Evolutionary conservation across 805 yeast genomes (phyloP).

Genomic region (Sugiyamaella qingdaonensis): DNA sequence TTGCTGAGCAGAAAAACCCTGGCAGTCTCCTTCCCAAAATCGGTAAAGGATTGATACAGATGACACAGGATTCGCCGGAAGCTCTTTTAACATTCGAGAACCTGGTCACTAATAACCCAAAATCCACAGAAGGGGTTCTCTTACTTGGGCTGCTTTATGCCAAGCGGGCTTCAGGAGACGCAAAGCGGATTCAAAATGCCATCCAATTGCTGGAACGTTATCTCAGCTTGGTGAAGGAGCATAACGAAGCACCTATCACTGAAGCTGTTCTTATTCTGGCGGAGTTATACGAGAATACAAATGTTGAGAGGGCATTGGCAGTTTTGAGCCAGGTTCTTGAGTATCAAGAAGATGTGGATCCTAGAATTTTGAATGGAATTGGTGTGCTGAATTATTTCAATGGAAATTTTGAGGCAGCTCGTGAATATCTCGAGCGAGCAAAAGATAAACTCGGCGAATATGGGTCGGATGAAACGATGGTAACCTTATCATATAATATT

Average conservation of each 20-base stretch:
- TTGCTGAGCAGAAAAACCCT: conserved; percentile 43
- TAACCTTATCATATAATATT: conserved; percentile 61
- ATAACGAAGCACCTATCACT: conserved; percentile 50
- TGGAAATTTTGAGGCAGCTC: conserved; percentile 56
- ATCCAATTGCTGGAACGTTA: conserved; percentile 66
- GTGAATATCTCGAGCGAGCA: conserved; percentile 22
- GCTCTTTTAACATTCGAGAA: conserved; percentile 82
- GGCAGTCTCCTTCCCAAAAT: conserved; percentile 54
- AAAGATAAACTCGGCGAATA: conserved; percentile 14
- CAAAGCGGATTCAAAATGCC: conserved; percentile 42
- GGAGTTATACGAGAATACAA: conserved; percentile 61
- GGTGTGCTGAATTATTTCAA: conserved; percentile 77
- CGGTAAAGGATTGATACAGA: conserved; percentile 84
- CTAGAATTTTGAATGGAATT: conserved; percentile 68
- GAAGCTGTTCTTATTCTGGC: conserved; percentile 69
- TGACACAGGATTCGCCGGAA: conserved; percentile 62
- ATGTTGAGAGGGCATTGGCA: conserved; percentile 59
- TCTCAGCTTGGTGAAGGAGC: conserved; percentile 53
- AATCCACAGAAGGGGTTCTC: conserved; percentile 62
- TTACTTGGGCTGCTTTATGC: conserved; percentile 74
- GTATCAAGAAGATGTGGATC: conserved; percentile 37
- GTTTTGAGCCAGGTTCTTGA: conserved; percentile 54
- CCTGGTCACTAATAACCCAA: conserved; percentile 59
- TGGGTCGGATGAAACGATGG: conserved; percentile 28
- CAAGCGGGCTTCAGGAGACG: conserved; percentile 36